Conservation (phyloP, 2,329 filamentous ascomycete genomes). For the Alternaria dauci region DNA sequence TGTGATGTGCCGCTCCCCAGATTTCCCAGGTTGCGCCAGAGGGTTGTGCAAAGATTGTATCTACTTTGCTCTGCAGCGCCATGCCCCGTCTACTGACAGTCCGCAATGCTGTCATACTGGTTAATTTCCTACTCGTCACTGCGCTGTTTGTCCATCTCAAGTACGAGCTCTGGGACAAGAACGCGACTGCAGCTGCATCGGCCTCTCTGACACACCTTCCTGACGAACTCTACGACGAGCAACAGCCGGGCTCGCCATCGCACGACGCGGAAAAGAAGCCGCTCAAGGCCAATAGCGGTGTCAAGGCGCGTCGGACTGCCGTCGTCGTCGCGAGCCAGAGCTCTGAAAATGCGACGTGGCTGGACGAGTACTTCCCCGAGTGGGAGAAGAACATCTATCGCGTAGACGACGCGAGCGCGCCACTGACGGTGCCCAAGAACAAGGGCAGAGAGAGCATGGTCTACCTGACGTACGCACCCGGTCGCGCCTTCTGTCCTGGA, state of each 20-base stretch:
- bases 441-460: constrained; percentile 61
- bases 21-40: constrained; percentile 3
- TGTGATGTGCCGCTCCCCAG: constrained; percentile 2
- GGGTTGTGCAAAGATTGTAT: constrained; percentile 10
- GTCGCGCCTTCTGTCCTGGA: background rate
- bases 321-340: constrained; percentile 51
- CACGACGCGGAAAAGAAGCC: constrained; percentile 16
- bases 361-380: constrained; percentile 47
- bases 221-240: constrained; percentile 26
- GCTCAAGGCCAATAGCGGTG: constrained; percentile 22
- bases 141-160: constrained; percentile 43
- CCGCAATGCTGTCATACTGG: constrained; percentile 34
- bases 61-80: constrained; percentile 9
- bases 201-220: constrained; percentile 22
- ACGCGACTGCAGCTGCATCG: constrained; percentile 15
- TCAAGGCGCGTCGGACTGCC: constrained; percentile 35
- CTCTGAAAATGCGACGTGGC: constrained; percentile 54
- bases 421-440: constrained; percentile 56
- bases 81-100: constrained; percentile 44
- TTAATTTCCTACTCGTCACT: constrained; percentile 36
- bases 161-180: constrained; percentile 36
- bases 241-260: constrained; percentile 12
- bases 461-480: constrained; percentile 55
- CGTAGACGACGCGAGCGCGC: constrained; percentile 51
- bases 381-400: constrained; percentile 55